These are phyloP conservation scores for Blastobotrys mokoenaii DNA, from an alignment of 805 yeast genomes.

Conservation along the genomic window DNA sequence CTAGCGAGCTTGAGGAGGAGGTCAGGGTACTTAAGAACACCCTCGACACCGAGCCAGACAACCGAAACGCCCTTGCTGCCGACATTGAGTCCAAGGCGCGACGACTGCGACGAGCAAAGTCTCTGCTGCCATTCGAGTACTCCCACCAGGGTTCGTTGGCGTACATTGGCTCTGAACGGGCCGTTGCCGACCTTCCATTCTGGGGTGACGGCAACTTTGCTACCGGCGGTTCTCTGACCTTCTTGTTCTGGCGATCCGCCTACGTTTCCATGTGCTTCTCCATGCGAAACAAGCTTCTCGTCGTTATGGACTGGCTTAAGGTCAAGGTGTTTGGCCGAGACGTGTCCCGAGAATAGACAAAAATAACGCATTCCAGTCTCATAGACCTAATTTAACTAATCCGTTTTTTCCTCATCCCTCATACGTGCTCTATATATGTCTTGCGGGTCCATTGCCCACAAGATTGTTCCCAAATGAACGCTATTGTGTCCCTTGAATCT, in stretches of 20 bases:
- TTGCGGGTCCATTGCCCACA: too few species aligned
- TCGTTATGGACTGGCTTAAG: constrained; percentile 83
- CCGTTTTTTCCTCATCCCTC: not conserved
- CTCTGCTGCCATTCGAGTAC: constrained; percentile 56
- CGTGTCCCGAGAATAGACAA: constrained; percentile 68
- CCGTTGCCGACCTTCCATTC: constrained; percentile 79
- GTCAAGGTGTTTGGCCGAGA: constrained; percentile 87
- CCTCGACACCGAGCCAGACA: constrained; percentile 20
- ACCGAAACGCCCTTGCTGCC: constrained; percentile 32
- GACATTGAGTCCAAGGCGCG: constrained; percentile 41
- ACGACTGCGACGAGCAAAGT: constrained; percentile 29
- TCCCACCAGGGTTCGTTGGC: constrained; percentile 90
- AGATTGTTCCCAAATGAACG: too few species aligned
- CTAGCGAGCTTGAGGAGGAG: constrained; percentile 30
- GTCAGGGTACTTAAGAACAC: constrained; percentile 22
- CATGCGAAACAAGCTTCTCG: constrained; percentile 79
- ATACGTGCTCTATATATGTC: too few species aligned
- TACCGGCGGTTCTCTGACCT: constrained; percentile 79
- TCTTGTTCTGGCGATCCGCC: constrained; percentile 91
- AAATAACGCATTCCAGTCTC: not conserved
- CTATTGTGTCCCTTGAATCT: too few species aligned
- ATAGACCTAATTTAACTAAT: not conserved
- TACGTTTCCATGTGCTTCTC: constrained; percentile 89
- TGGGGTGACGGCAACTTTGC: constrained; percentile 65
- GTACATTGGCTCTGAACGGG: constrained; percentile 83